Evolutionary conservation across 441 rosid species (phyloP).

Genomic region (Adansonia gregorii): DNA sequence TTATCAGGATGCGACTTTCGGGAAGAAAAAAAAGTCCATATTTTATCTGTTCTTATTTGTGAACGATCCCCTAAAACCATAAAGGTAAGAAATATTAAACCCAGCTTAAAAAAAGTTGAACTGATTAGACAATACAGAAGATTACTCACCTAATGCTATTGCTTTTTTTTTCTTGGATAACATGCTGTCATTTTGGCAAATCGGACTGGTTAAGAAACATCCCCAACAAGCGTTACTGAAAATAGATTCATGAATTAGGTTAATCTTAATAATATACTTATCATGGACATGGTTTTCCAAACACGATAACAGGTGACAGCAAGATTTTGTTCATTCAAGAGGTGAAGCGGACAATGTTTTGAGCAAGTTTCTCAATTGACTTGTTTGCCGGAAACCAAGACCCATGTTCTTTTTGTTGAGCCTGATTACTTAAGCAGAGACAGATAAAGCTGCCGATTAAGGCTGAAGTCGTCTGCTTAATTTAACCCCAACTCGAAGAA

Average conservation of each 20-base stretch:
- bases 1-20: no score
- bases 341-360: neutral
- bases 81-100: neutral
- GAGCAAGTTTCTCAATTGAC: neutral
- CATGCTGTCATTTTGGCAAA: neutral
- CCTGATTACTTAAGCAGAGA: neutral
- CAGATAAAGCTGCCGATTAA: neutral
- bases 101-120: neutral
- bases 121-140: slow-evolving; percentile 7
- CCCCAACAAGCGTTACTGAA: neutral
- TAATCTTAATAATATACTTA: neutral
- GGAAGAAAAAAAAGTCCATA: neutral
- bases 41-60: neutral
- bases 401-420: neutral
- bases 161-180: neutral
- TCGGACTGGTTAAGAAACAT: neutral
- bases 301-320: neutral
- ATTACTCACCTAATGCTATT: slow-evolving; percentile 15
- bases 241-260: neutral
- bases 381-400: neutral
- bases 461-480: neutral
- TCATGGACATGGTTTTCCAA: neutral
- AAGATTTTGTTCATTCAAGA: slow-evolving; percentile 1
- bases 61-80: neutral
- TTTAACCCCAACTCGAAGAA: neutral